Evolutionary conservation across 495 filamentous ascomycete genomes (phyloP).

Genomic region (Penicillium roqueforti): DNA sequence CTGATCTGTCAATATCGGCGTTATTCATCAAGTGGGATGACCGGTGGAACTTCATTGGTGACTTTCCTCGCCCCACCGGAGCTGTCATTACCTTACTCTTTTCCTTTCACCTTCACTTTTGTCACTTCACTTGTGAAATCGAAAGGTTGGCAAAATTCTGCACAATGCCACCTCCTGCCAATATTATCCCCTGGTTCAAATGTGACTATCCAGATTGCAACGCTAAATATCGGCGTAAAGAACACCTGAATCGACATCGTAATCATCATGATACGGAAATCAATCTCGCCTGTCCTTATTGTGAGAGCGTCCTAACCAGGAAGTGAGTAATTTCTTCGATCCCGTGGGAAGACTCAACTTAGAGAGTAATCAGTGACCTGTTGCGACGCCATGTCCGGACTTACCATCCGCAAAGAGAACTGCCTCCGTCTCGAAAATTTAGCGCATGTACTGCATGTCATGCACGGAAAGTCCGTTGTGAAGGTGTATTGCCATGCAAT

Average conservation of each 20-base stretch:
- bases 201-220: conserved; percentile 15
- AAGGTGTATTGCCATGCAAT: conserved; percentile 17
- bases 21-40: conserved; percentile 4
- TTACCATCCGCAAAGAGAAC: conserved; percentile 10
- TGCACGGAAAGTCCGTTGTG: conserved; percentile 16
- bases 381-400: conserved; percentile 20
- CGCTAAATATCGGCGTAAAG: conserved; percentile 21
- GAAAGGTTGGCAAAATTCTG: background rate
- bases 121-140: background rate
- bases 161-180: background rate
- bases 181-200: conserved; percentile 1
- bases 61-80: background rate
- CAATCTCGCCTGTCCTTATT: conserved; percentile 14
- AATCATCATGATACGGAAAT: conserved; percentile 5
- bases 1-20: too few relatives aligned
- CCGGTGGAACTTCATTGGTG: background rate
- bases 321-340: conserved; percentile 9
- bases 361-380: conserved; percentile 10
- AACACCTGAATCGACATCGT: conserved; percentile 24
- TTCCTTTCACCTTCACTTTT: too few relatives aligned
- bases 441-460: conserved; percentile 18
- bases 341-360: background rate
- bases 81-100: too few relatives aligned
- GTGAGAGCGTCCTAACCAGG: conserved; percentile 14
- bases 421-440: conserved; percentile 2